Conservation (phyloP, 352 stramenopile genomes). For the Globisporangium parvum region DNA sequence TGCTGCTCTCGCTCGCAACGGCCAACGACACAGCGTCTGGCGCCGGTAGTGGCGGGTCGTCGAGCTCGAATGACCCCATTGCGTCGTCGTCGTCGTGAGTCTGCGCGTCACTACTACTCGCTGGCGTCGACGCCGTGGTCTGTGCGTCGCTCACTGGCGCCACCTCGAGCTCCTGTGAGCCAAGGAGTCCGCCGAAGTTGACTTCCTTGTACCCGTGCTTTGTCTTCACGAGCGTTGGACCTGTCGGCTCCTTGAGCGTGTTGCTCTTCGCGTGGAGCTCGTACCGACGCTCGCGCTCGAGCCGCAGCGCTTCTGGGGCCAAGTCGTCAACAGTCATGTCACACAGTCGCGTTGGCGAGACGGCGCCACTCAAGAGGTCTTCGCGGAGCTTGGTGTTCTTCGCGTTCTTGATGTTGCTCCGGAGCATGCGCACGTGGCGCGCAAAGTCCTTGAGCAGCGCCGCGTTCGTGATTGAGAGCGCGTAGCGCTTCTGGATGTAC, state of each 20-base stretch:
- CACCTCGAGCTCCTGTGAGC: slow-evolving; percentile 4
- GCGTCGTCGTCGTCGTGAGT: no score
- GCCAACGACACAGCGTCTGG: not conserved
- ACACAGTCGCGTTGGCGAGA: slow-evolving; percentile 24
- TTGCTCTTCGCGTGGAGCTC: slow-evolving; percentile 37
- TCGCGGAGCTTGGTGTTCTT: slow-evolving; percentile 34
- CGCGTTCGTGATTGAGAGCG: slow-evolving; percentile 18
- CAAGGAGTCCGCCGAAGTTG: slow-evolving; percentile 11
- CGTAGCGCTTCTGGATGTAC: slow-evolving; percentile 31
- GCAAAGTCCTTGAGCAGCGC: slow-evolving; percentile 36
- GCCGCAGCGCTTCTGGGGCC: slow-evolving; percentile 39
- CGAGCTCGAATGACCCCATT: no score
- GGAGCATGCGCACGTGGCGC: slow-evolving; percentile 44
- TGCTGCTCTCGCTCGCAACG: not conserved
- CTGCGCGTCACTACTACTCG: no score
- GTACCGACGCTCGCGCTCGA: slow-evolving; percentile 32
- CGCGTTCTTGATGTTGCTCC: slow-evolving; percentile 35
- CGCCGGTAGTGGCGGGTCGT: not conserved
- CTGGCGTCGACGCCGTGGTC: not conserved
- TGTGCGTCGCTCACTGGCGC: not conserved
- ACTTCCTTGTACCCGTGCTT: slow-evolving; percentile 55
- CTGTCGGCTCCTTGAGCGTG: slow-evolving; percentile 31
- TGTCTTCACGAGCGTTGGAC: slow-evolving; percentile 32
- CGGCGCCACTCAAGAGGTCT: slow-evolving; percentile 25
- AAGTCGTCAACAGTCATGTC: slow-evolving; percentile 45